phyloP scores from a whole-genome alignment of 768 basidiomycete genomes.

The Dioszegia aurantiaca region DNA sequence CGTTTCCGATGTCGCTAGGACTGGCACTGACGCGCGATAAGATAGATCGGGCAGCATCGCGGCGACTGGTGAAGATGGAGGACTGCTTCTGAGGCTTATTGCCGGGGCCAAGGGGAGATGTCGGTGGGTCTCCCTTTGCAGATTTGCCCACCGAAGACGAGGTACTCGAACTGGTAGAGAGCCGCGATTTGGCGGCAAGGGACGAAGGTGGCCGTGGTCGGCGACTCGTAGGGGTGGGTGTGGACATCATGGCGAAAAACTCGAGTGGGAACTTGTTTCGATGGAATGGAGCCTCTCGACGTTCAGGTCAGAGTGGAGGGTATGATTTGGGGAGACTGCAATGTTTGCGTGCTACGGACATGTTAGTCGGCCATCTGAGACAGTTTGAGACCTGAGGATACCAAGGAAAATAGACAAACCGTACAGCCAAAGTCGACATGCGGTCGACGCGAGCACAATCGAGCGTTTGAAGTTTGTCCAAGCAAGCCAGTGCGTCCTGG shows the following conservation, averaged over 20 bases:
- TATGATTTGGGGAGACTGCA: not conserved
- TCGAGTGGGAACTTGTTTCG: too few relatives aligned
- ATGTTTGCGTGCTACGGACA: not conserved
- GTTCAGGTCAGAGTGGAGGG: too few relatives aligned
- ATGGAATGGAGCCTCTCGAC: too few relatives aligned
- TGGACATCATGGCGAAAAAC: constrained; percentile 37
- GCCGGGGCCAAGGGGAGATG: too few relatives aligned
- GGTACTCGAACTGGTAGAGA: constrained; percentile 3
- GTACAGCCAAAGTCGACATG: too few relatives aligned
- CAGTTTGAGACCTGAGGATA: too few relatives aligned
- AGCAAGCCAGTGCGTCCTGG: too few relatives aligned
- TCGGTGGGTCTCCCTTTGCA: too few relatives aligned
- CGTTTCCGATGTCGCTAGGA: constrained; percentile 20
- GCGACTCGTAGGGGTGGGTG: constrained; percentile 27
- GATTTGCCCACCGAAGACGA: constrained; percentile 1
- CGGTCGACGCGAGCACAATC: too few relatives aligned
- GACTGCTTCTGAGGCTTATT: too few relatives aligned
- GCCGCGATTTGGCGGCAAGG: constrained; percentile 9
- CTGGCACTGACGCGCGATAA: constrained; percentile 16
- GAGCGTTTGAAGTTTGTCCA: too few relatives aligned
- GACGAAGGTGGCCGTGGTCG: constrained; percentile 35
- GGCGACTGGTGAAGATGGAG: not conserved
- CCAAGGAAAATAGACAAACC: too few relatives aligned
- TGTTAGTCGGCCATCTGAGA: not conserved
- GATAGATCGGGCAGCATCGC: not conserved